Conservation (phyloP, 2,329 filamentous ascomycete genomes). For the Botryotinia globosa region DNA sequence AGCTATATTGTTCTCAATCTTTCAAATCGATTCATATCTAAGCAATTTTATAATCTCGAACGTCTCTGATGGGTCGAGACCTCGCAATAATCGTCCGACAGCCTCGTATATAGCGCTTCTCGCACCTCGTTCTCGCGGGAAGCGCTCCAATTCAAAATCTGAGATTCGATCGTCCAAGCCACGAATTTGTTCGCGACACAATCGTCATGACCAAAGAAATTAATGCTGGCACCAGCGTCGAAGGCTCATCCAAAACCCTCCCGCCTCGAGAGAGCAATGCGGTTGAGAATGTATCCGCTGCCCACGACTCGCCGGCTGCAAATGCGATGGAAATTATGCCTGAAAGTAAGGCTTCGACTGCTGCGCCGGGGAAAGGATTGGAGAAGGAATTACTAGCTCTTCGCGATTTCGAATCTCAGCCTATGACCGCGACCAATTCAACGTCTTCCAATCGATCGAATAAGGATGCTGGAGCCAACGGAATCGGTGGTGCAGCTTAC, state of each 20-base stretch:
- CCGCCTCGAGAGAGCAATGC: slow-evolving; percentile 28
- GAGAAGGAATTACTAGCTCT: slow-evolving; percentile 23
- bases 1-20: not conserved
- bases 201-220: slow-evolving; percentile 35
- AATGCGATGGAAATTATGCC: slow-evolving; percentile 21
- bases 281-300: slow-evolving; percentile 17
- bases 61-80: slow-evolving; percentile 36
- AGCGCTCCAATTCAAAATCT: slow-evolving; percentile 32
- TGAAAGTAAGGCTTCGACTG: slow-evolving; percentile 15
- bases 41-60: not conserved
- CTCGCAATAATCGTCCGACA: slow-evolving; percentile 33
- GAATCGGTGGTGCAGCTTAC: slow-evolving; percentile 51
- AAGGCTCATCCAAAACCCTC: slow-evolving; percentile 24
- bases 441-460: slow-evolving; percentile 46
- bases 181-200: slow-evolving; percentile 16
- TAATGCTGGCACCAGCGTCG: slow-evolving; percentile 33
- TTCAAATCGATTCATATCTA: not conserved
- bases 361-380: slow-evolving; percentile 22
- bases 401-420: slow-evolving; percentile 40
- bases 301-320: slow-evolving; percentile 23
- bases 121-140: slow-evolving; percentile 35
- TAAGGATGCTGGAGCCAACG: slow-evolving; percentile 45
- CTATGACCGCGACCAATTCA: slow-evolving; percentile 49
- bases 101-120: slow-evolving; percentile 38
- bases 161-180: slow-evolving; percentile 9